These are phyloP conservation scores for Podospora appendiculata DNA, from an alignment of 495 filamentous ascomycete species.

Conservation along the genomic window DNA sequence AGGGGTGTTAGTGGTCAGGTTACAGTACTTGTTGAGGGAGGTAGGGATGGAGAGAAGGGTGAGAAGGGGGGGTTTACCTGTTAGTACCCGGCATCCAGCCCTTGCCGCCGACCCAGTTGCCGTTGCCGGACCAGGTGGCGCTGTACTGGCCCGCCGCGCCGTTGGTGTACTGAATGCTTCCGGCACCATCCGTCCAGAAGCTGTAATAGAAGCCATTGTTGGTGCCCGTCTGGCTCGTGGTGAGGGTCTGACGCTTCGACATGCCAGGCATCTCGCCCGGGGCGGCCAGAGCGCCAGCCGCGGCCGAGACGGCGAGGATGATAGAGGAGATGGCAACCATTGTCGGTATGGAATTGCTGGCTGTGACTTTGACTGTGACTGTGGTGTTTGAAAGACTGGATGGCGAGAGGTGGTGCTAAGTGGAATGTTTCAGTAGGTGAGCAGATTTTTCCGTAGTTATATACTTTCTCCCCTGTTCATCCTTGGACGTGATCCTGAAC, in stretches of 20 bases:
- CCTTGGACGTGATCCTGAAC: too few species aligned
- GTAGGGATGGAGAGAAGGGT: too few species aligned
- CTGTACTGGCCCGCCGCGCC: conserved; percentile 43
- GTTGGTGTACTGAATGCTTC: conserved; percentile 49
- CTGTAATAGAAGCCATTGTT: conserved; percentile 52
- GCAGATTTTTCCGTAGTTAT: background rate
- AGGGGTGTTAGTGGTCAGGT: conserved; percentile 22
- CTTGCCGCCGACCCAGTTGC: conserved; percentile 56
- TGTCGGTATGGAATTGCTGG: background rate
- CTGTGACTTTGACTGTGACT: background rate
- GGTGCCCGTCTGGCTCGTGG: conserved; percentile 31
- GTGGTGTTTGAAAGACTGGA: background rate
- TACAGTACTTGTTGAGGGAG: background rate
- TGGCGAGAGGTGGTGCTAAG: background rate
- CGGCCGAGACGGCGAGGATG: conserved; percentile 25
- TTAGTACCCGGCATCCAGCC: conserved; percentile 48
- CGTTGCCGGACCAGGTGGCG: conserved; percentile 42
- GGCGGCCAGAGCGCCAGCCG: conserved; percentile 25
- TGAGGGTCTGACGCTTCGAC: conserved; percentile 17
- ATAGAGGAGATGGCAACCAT: conserved; percentile 32
- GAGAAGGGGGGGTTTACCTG: background rate
- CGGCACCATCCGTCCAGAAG: conserved; percentile 53
- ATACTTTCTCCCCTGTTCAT: background rate
- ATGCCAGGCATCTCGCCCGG: conserved; percentile 20
- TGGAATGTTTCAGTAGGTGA: background rate